Evolutionary conservation across 805 yeast species (phyloP).

Genomic region (Yarrowia deformans): DNA sequence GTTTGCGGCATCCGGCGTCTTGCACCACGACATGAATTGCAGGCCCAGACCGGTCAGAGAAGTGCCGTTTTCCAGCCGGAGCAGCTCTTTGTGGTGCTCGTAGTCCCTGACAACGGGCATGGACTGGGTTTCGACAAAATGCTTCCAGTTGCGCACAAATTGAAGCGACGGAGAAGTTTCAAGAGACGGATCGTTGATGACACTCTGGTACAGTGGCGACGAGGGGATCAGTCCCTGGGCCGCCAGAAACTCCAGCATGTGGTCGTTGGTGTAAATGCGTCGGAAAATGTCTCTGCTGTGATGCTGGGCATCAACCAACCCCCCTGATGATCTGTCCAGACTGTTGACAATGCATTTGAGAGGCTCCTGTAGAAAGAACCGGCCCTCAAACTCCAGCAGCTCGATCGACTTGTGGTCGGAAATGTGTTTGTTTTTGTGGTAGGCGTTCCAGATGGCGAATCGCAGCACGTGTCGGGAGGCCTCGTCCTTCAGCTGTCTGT

Average conservation of each 20-base stretch:
- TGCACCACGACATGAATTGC: constrained; percentile 13
- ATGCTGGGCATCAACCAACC: background rate
- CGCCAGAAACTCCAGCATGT: constrained; percentile 5
- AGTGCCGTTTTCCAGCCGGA: background rate
- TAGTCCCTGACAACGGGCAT: constrained; percentile 5
- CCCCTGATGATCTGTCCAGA: background rate
- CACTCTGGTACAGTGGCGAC: background rate
- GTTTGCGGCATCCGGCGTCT: background rate
- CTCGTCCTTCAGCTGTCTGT: background rate
- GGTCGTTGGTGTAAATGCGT: background rate
- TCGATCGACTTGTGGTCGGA: background rate
- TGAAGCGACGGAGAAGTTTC: background rate
- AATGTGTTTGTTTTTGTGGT: constrained; percentile 25
- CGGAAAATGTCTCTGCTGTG: background rate
- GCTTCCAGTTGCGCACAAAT: constrained; percentile 5
- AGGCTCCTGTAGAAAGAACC: background rate
- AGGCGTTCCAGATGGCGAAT: constrained; percentile 34
- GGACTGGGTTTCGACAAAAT: background rate
- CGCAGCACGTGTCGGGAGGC: background rate
- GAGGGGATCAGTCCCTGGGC: background rate
- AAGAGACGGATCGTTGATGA: background rate
- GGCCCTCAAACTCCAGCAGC: constrained; percentile 10
- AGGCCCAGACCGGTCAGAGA: background rate
- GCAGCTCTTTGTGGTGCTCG: constrained; percentile 10
- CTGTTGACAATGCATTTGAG: background rate